These are phyloP conservation scores for Gaillardinia entomophila DNA, from an alignment of 805 yeast species.

Conservation along the genomic window DNA sequence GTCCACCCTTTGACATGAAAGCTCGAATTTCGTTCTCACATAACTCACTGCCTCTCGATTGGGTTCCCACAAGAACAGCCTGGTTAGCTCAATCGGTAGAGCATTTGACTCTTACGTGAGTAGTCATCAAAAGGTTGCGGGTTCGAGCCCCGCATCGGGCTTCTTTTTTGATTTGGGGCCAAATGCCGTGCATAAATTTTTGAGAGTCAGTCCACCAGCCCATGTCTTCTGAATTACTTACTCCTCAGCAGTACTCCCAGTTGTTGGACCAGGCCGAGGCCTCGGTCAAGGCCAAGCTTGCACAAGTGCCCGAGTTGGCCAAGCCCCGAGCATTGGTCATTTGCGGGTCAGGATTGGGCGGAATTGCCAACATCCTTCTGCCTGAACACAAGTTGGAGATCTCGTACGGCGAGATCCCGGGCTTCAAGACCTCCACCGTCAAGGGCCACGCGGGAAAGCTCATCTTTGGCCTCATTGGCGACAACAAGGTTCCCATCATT, in stretches of 20 bases:
- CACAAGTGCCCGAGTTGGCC: constrained; percentile 8
- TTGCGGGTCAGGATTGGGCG: constrained; percentile 94
- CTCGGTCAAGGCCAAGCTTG: constrained; percentile 8
- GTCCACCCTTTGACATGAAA: no score
- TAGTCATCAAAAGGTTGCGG: constrained; percentile 29
- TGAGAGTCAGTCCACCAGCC: no score
- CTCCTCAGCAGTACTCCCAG: constrained; percentile 11
- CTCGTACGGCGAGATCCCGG: constrained; percentile 67
- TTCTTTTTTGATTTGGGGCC: neutral
- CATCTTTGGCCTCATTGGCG: constrained; percentile 71
- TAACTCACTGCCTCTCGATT: no score
- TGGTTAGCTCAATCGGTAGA: constrained; percentile 31
- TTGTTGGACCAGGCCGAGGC: constrained; percentile 15
- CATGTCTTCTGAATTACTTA: no score
- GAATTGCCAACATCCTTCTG: constrained; percentile 55
- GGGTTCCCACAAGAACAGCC: constrained; percentile 9
- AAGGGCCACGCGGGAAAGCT: constrained; percentile 86
- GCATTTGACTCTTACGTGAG: constrained; percentile 26
- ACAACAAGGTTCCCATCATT: constrained; percentile 67
- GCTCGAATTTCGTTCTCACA: no score
- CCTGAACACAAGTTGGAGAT: constrained; percentile 43
- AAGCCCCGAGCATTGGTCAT: constrained; percentile 69
- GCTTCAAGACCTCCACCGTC: constrained; percentile 77
- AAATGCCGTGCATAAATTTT: no score
- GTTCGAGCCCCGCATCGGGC: constrained; percentile 31